A percentile compares a stretch with the other conserved stretches of the same genome.
phyloP scores from a whole-genome alignment of 2,329 filamentous ascomycete species.

The Macrophomina pseudophaseolina region DNA sequence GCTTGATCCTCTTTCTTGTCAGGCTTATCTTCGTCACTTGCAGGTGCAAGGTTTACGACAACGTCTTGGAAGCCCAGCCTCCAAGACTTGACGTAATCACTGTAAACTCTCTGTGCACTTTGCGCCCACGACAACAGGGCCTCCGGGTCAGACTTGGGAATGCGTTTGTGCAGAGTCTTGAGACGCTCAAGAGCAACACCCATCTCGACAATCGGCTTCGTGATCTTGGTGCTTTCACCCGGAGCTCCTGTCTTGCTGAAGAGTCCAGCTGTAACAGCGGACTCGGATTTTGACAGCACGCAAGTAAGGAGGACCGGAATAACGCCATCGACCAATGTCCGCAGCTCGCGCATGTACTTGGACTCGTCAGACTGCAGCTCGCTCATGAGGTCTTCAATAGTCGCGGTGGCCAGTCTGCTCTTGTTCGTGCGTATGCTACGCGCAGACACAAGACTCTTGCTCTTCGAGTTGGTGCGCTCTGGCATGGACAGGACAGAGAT shows the following conservation, averaged over 20 bases:
- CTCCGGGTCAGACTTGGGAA: conserved; percentile 74
- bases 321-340: conserved; percentile 91
- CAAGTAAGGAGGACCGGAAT: conserved; percentile 89
- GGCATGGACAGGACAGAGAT: conserved; percentile 88
- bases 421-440: conserved; percentile 78
- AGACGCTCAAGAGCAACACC: conserved; percentile 86
- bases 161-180: conserved; percentile 77
- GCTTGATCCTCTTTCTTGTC: conserved; percentile 52
- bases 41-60: conserved; percentile 87
- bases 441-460: conserved; percentile 70
- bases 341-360: conserved; percentile 87
- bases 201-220: conserved; percentile 92
- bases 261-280: conserved; percentile 67
- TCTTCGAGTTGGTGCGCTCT: conserved; percentile 51
- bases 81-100: conserved; percentile 87
- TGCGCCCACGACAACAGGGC: conserved; percentile 82
- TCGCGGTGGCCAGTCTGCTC: conserved; percentile 69
- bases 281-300: conserved; percentile 74
- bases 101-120: conserved; percentile 76
- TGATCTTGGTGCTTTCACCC: conserved; percentile 61
- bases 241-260: conserved; percentile 58
- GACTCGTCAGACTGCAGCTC: conserved; percentile 84
- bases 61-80: conserved; percentile 92
- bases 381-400: conserved; percentile 74
- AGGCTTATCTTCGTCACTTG: conserved; percentile 60